Evolutionary conservation across 148 eudicot genomes (phyloP).

Genomic region (Euryodendron excelsum): DNA sequence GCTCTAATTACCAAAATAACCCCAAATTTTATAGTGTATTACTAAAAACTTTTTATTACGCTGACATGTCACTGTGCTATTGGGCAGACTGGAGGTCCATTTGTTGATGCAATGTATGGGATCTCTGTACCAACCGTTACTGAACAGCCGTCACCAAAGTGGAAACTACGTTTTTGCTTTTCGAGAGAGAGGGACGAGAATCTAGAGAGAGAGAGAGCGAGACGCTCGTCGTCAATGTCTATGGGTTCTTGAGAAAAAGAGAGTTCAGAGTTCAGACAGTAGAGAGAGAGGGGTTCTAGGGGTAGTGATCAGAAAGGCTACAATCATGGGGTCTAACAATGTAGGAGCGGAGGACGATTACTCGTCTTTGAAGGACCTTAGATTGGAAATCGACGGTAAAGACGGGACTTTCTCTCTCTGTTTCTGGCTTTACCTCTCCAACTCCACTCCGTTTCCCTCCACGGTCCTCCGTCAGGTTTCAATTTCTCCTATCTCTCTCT

Average conservation of each 20-base stretch:
- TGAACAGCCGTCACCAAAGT: slow-evolving; percentile 16
- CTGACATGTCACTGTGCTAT: not conserved
- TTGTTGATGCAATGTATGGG: not conserved
- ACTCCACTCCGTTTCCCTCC: slow-evolving; percentile 50
- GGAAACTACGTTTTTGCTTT: not conserved
- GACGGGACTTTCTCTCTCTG: slow-evolving; percentile 41
- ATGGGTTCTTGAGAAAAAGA: not conserved
- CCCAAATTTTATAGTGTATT: no score
- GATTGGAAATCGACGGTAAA: slow-evolving; percentile 39
- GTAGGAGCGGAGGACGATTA: slow-evolving; percentile 28
- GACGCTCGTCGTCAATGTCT: not conserved
- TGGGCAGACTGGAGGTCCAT: not conserved
- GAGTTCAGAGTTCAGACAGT: not conserved
- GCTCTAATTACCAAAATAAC: no score
- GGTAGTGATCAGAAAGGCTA: not conserved
- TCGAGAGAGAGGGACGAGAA: not conserved
- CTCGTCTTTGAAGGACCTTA: slow-evolving; percentile 47
- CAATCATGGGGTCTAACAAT: slow-evolving; percentile 17
- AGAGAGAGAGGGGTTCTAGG: not conserved
- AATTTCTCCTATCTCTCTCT: not conserved
- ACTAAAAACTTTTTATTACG: not conserved
- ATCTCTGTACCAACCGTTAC: slow-evolving; percentile 33
- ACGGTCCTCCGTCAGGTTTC: slow-evolving; percentile 60
- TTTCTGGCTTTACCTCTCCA: slow-evolving; percentile 65
- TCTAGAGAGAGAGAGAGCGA: not conserved